A percentile compares a stretch with the other conserved stretches of the same genome.
These are phyloP conservation scores for Atkinsonella hypoxylon DNA, from an alignment of 2,329 filamentous ascomycete species.

Conservation along the genomic window DNA sequence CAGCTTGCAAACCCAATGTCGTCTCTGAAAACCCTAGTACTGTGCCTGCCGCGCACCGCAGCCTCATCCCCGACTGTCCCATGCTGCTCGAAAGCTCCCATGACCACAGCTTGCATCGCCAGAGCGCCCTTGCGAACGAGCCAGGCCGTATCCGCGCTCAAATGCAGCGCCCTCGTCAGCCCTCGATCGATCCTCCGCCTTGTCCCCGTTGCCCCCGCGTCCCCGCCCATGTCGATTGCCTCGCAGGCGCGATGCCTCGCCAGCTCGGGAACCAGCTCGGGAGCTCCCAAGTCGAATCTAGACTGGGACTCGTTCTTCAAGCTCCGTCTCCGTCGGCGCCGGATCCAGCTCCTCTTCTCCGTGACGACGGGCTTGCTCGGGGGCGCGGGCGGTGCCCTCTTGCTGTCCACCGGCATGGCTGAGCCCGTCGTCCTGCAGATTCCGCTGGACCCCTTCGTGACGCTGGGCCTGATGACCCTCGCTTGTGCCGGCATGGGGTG, in stretches of 20 bases:
- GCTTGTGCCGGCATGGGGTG: conserved; percentile 73
- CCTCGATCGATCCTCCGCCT: conserved; percentile 4
- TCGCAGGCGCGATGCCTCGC: conserved; percentile 10
- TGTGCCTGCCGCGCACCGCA: conserved; percentile 17
- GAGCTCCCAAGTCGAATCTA: conserved; percentile 26
- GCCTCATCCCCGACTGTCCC: conserved; percentile 13
- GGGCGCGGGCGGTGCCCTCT: conserved; percentile 49
- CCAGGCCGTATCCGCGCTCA: background rate
- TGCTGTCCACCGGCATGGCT: conserved; percentile 59
- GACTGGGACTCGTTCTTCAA: conserved; percentile 92
- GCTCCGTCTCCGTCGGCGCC: conserved; percentile 73
- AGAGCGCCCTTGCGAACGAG: conserved; percentile 9
- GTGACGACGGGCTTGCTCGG: conserved; percentile 50
- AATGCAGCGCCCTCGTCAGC: background rate
- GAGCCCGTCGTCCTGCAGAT: conserved; percentile 60
- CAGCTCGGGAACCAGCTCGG: conserved; percentile 8
- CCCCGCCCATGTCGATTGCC: conserved; percentile 1
- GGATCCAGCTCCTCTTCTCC: conserved; percentile 72
- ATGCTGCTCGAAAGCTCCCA: conserved; percentile 17
- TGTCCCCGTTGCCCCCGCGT: background rate
- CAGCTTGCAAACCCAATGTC: conserved; percentile 13
- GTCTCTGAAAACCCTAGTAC: conserved; percentile 20
- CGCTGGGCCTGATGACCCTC: conserved; percentile 69
- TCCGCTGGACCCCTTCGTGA: conserved; percentile 78
- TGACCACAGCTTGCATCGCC: conserved; percentile 15